phyloP scores from a whole-genome alignment of 1,139 yeast genomes.

The Saccharomyces pastorianus region DNA sequence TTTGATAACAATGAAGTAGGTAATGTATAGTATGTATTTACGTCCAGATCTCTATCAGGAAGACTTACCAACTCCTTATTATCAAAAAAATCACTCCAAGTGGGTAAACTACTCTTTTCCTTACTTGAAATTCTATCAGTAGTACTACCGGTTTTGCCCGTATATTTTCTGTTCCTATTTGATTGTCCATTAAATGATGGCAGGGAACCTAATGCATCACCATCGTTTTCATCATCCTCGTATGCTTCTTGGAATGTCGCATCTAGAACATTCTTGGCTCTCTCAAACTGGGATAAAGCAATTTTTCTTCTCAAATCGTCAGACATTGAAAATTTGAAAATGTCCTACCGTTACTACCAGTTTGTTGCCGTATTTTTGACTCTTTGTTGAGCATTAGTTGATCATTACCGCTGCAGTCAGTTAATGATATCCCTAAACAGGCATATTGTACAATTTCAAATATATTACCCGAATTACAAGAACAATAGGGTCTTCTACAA shows the following conservation, averaged over 20 bases:
- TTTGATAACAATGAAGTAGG: slow-evolving; percentile 35
- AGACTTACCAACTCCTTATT: slow-evolving; percentile 27
- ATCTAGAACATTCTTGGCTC: slow-evolving; percentile 6
- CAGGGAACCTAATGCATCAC: slow-evolving; percentile 8
- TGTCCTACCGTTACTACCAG: background rate
- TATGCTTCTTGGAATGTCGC: slow-evolving; percentile 1
- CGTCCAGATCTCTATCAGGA: slow-evolving; percentile 28
- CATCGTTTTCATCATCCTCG: slow-evolving; percentile 7
- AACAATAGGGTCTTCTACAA: background rate
- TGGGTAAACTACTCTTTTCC: slow-evolving; percentile 11
- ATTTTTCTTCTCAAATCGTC: slow-evolving; percentile 14
- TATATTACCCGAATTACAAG: background rate
- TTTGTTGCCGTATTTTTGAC: background rate
- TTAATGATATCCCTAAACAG: background rate
- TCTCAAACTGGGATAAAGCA: slow-evolving; percentile 12
- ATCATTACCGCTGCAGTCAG: background rate
- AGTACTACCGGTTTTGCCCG: background rate
- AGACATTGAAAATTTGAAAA: slow-evolving; percentile 6
- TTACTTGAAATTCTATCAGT: background rate
- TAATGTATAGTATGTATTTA: slow-evolving; percentile 54
- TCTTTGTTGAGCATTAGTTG: background rate
- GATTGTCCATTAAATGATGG: slow-evolving; percentile 5
- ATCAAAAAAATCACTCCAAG: slow-evolving; percentile 40
- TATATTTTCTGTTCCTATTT: background rate
- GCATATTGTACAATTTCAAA: background rate